Percentiles rank a stretch among this genome's conserved stretches.
phyloP scores from a whole-genome alignment of 305 asterid genomes.

The Fraxinus paxiana region DNA sequence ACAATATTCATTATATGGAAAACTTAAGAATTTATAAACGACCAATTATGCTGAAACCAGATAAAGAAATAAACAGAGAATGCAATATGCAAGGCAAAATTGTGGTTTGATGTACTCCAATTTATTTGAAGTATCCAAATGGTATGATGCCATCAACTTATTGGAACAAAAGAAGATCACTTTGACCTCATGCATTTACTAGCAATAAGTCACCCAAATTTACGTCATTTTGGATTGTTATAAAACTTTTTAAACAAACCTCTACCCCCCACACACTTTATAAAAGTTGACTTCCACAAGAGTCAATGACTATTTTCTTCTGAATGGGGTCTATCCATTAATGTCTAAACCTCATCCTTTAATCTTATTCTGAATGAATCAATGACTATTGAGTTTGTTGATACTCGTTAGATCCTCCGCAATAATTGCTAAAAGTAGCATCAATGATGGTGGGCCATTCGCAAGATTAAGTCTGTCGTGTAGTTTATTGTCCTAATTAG shows the following conservation, averaged over 20 bases:
- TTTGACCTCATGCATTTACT: not conserved
- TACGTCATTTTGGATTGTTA: not conserved
- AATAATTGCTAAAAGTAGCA: not conserved
- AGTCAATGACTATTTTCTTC: not conserved
- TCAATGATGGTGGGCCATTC: not conserved
- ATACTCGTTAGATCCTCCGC: not conserved
- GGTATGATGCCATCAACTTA: not conserved
- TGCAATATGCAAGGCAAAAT: not conserved
- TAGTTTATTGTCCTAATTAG: not conserved
- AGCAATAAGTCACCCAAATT: not conserved
- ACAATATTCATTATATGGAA: not conserved
- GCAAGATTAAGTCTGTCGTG: not conserved
- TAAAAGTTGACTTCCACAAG: slow-evolving; percentile 1
- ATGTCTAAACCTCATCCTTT: slow-evolving; percentile 9
- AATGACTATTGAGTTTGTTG: not conserved
- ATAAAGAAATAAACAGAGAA: not conserved
- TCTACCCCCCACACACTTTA: not conserved
- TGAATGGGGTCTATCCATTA: not conserved
- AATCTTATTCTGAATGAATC: not conserved
- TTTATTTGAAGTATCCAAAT: not conserved
- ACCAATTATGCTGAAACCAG: not conserved
- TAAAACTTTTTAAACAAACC: not conserved
- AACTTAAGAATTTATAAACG: not conserved
- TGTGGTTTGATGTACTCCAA: not conserved
- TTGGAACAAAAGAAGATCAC: not conserved